Evolutionary conservation across 495 filamentous ascomycete genomes (phyloP), one percentile per base, ranked within the genome.

Genomic region (Umbilicaria muhlenbergii): DNA sequence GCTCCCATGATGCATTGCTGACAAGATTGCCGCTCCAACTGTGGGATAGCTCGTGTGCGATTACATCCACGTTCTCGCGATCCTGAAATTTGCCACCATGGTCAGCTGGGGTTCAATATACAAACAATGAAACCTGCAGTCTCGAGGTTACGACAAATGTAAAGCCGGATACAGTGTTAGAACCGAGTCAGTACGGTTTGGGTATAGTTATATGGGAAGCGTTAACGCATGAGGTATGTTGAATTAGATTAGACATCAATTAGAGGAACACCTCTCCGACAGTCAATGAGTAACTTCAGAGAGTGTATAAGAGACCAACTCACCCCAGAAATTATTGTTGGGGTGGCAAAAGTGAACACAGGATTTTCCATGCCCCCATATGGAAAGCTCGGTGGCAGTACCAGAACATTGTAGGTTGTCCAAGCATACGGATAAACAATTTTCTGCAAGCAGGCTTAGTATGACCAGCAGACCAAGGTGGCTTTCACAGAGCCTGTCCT

Each of bases 281-380:
- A 5, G 11, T 15, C 14, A 18, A 5, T 1, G 17, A 37, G 11
- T 15, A 5, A 15, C 14, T 15, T 7, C 11, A 1, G 10, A 37
- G 5, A 11, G 17, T 15, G 35, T 37, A 15, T 37, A 11, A 37
- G 11, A 40, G n/a, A 40, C 5, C 19, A 2, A 24, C 44, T 19
- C 49, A 66, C 66, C 39, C 87, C 87, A 28, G 77, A 83, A 55
- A 95, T 84, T 48, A 94, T 82, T 32, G 86, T 92, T 14, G 88
- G 88, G 12, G 88, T 94, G 1, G 86, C 86, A 56, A 92, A 94
- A 1, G 88, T 94, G 60, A 81, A 91, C 39, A 91, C 77, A 0
- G 88, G 88, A 57, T 94, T 94, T 66, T 95, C 88, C 88, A 95
- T 95, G 34, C 86, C 84, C 54, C 69, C 76, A 56, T 86, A 94